Evolutionary conservation across 495 filamentous ascomycete genomes (phyloP).

Genomic region (Hypoxylon fuscum): DNA sequence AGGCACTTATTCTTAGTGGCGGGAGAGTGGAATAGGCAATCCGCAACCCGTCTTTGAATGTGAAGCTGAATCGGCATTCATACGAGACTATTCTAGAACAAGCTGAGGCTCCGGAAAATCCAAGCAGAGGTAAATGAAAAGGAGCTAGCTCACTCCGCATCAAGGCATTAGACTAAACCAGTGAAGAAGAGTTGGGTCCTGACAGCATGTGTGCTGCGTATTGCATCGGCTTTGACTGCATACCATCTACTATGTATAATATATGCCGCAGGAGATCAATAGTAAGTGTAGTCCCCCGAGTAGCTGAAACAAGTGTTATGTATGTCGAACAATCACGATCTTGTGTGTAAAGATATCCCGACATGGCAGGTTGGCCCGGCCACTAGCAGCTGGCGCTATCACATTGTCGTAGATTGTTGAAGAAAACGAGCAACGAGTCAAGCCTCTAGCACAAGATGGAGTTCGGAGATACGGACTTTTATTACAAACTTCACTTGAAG

Average conservation of each 20-base stretch:
- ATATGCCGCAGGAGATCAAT: constrained; percentile 5
- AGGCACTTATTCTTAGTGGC: constrained; percentile 1
- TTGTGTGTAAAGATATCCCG: not conserved
- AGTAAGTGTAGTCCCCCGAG: not conserved
- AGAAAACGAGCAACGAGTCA: not conserved
- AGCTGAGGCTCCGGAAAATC: not conserved
- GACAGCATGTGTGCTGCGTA: not conserved
- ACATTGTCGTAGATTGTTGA: not conserved
- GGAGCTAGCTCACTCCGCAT: constrained; percentile 2
- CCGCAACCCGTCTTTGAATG: too few relatives aligned
- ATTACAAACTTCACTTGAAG: too few relatives aligned
- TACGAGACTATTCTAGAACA: constrained; percentile 9
- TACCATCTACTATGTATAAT: not conserved
- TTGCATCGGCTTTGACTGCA: not conserved
- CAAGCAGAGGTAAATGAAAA: not conserved
- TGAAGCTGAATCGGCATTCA: constrained; percentile 2
- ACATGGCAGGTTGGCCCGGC: constrained; percentile 13
- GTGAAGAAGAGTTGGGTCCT: not conserved
- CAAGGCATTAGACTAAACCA: not conserved
- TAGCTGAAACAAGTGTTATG: not conserved
- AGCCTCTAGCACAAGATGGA: too few relatives aligned
- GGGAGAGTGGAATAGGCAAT: not conserved
- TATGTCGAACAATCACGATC: not conserved
- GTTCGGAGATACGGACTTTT: too few relatives aligned
- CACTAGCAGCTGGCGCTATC: not conserved